Percentiles rank a stretch among this genome's conserved stretches.
Evolutionary conservation across 805 yeast genomes (phyloP).

Genomic region (Grigorovia jiainica): DNA sequence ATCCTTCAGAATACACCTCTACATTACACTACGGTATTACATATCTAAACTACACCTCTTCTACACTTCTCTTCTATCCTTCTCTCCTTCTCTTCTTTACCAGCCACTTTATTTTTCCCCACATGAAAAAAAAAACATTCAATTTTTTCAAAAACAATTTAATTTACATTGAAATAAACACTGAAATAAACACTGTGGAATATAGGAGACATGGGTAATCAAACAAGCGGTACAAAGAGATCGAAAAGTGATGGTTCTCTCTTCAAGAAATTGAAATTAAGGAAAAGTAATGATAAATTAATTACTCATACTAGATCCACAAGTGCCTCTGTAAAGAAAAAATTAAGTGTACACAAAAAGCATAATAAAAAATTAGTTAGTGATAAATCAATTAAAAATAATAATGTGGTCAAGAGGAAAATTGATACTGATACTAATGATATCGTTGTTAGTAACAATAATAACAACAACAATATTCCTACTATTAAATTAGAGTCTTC

Average conservation of each 20-base stretch:
- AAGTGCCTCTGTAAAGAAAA: neutral
- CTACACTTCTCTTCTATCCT: too few relatives aligned
- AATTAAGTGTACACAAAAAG: neutral
- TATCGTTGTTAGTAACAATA: too few relatives aligned
- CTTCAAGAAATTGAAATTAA: slow-evolving; percentile 6
- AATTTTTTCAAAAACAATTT: too few relatives aligned
- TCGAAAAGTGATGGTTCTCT: slow-evolving; percentile 10
- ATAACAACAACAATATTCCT: neutral
- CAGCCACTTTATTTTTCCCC: too few relatives aligned
- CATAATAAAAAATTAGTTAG: too few relatives aligned
- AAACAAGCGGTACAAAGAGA: slow-evolving; percentile 1
- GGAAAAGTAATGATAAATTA: neutral
- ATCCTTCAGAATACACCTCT: too few relatives aligned
- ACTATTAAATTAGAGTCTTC: slow-evolving; percentile 1
- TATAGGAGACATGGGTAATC: neutral
- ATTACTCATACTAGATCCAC: neutral
- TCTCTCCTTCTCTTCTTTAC: too few relatives aligned
- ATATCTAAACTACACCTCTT: too few relatives aligned
- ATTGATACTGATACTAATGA: neutral
- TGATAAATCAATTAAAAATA: too few relatives aligned
- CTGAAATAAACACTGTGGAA: too few relatives aligned
- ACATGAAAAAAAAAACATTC: neutral
- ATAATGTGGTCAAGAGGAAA: neutral
- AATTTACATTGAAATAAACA: too few relatives aligned
- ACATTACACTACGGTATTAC: too few relatives aligned